These are phyloP conservation scores for Shiraia bambusicola DNA, from an alignment of 2,329 filamentous ascomycete species.

Conservation along the genomic window DNA sequence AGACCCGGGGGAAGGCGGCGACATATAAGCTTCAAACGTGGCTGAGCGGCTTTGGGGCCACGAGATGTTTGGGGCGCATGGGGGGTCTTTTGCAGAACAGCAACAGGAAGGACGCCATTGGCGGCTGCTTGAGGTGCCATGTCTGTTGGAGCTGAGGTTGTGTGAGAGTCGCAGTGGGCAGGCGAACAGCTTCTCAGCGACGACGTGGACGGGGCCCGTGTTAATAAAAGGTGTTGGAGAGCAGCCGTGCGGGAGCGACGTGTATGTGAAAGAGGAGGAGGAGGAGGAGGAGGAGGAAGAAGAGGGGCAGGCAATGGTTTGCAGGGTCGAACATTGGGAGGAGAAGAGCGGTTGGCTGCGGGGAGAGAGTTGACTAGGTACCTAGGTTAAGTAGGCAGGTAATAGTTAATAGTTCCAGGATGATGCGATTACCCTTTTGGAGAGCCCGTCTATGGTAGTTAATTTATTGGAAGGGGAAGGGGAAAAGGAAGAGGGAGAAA, in stretches of 20 bases:
- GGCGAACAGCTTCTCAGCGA: background rate
- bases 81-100: conserved; percentile 40
- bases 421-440: too few relatives aligned
- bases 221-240: background rate
- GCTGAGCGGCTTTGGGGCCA: conserved; percentile 49
- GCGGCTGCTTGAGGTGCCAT: conserved; percentile 37
- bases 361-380: too few relatives aligned
- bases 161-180: conserved; percentile 4
- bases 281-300: background rate
- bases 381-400: too few relatives aligned
- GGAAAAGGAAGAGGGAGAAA: background rate
- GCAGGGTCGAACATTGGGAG: conserved; percentile 4
- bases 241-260: background rate
- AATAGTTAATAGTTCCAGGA: too few relatives aligned
- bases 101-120: conserved; percentile 44
- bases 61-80: conserved; percentile 30
- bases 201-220: background rate
- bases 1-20: conserved; percentile 84
- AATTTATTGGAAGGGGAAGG: too few relatives aligned
- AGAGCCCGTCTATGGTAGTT: too few relatives aligned
- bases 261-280: background rate
- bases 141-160: conserved; percentile 9
- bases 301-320: conserved; percentile 2
- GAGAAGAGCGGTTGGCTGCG: background rate
- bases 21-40: conserved; percentile 80